Conservation (phyloP, 1,284 basidiomycete species). For the Apiotrichum gracile region DNA sequence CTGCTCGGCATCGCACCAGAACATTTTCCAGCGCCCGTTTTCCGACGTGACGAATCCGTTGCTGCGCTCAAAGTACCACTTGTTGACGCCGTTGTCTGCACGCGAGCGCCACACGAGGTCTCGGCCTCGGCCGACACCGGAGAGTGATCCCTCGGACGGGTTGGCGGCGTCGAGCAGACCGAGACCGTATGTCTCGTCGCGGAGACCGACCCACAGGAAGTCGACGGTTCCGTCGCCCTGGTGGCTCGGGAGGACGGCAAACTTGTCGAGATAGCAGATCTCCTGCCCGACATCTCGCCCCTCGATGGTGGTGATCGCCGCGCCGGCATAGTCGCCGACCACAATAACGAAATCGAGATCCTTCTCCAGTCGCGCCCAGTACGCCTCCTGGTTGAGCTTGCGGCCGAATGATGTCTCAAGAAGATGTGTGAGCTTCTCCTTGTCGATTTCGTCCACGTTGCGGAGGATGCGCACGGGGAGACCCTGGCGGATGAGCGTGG, state of each 20-base stretch:
- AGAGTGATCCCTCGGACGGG: constrained; percentile 80
- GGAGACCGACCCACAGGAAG: constrained; percentile 96
- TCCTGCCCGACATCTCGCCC: constrained; percentile 27
- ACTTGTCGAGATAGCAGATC: constrained; percentile 96
- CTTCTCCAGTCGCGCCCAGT: constrained; percentile 69
- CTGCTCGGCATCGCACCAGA: constrained; percentile 95
- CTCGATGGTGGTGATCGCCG: constrained; percentile 91
- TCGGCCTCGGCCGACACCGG: constrained; percentile 79
- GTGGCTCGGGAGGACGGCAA: constrained; percentile 87
- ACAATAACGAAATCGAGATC: constrained; percentile 89
- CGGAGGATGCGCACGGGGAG: constrained; percentile 77
- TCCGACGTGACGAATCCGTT: constrained; percentile 66
- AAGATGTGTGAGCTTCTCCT: constrained; percentile 65
- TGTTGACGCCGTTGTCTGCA: constrained; percentile 91
- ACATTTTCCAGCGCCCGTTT: constrained; percentile 74
- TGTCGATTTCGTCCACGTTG: constrained; percentile 61
- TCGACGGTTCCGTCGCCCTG: constrained; percentile 99
- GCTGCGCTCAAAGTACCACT: constrained; percentile 97
- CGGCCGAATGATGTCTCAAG: constrained; percentile 83
- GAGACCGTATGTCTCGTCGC: constrained; percentile 96
- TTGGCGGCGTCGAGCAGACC: constrained; percentile 91
- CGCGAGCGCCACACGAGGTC: constrained; percentile 95
- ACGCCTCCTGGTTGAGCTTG: constrained; percentile 65
- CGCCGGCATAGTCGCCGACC: constrained; percentile 92
- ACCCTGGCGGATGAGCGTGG: constrained; percentile 85